Conservation (phyloP, 1,284 basidiomycete species). For the Rhodotorula sp. region DNA sequence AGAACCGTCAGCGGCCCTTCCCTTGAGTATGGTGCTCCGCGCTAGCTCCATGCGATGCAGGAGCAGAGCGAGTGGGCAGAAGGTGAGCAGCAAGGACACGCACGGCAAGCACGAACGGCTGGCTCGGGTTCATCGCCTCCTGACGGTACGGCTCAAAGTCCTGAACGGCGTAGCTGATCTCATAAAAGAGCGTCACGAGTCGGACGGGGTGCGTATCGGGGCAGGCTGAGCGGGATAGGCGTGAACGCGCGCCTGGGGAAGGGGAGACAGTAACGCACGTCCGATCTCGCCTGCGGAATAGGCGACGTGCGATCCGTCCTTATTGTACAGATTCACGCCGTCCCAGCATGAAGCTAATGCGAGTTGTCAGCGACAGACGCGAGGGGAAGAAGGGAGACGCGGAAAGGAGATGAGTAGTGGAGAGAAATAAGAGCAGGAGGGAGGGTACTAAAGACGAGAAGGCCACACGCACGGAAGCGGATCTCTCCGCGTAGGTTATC, state of each 20-base stretch:
- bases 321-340: constrained; percentile 51
- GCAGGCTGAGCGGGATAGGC: constrained; percentile 47
- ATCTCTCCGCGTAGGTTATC: constrained; percentile 36
- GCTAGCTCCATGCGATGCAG: no score
- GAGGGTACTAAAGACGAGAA: neutral
- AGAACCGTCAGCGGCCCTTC: neutral
- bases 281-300: constrained; percentile 56
- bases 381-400: no score
- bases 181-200: constrained; percentile 57
- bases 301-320: constrained; percentile 53
- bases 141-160: constrained; percentile 54
- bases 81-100: constrained; percentile 52
- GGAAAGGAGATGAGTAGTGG: no score
- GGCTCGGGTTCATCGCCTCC: constrained; percentile 47
- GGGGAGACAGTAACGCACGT: neutral
- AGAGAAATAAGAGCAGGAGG: no score
- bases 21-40: no score
- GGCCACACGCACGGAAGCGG: constrained; percentile 44
- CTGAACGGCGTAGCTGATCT: constrained; percentile 53
- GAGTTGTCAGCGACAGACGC: neutral
- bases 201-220: constrained; percentile 56
- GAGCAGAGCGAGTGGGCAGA: no score
- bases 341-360: constrained; percentile 56
- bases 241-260: neutral
- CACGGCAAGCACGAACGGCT: constrained; percentile 57